Evolutionary conservation across 257 asterid genomes (phyloP).

Genomic region (Petunia axillaris): DNA sequence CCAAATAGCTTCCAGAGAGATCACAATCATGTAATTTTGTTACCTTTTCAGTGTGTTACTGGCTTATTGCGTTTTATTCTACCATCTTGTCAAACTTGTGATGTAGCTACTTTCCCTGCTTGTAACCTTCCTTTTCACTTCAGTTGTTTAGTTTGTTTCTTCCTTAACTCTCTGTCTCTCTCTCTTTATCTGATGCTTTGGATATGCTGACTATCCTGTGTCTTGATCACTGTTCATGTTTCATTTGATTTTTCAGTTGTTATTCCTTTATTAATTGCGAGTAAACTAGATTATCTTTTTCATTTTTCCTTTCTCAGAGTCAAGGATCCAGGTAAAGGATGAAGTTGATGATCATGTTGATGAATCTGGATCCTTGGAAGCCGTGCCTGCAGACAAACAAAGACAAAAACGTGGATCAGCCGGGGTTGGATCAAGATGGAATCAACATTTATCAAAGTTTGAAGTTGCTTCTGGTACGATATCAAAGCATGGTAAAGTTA

Average conservation of each 20-base stretch:
- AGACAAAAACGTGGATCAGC: conserved; percentile 53
- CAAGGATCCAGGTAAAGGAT: conserved; percentile 42
- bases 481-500: conserved; percentile 60
- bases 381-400: conserved; percentile 42
- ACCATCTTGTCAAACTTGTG: neutral
- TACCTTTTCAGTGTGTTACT: neutral
- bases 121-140: neutral
- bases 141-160: conserved; percentile 1
- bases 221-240: conserved; percentile 9
- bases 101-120: neutral
- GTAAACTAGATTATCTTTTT: neutral
- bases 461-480: conserved; percentile 53
- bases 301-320: conserved; percentile 38
- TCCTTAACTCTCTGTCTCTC: neutral
- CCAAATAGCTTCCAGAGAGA: conserved; percentile 9
- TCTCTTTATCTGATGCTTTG: neutral
- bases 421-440: conserved; percentile 57
- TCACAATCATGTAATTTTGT: neutral
- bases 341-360: conserved; percentile 55
- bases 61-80: neutral
- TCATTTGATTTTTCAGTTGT: conserved; percentile 10
- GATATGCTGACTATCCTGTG: conserved; percentile 8
- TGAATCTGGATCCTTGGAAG: conserved; percentile 61
- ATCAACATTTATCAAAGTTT: conserved; percentile 46
- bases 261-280: neutral